A percentile compares a stretch with the other conserved stretches of the same genome.
Evolutionary conservation across 73 alveolate species (phyloP).

Genomic region (Stentor roeselii): DNA sequence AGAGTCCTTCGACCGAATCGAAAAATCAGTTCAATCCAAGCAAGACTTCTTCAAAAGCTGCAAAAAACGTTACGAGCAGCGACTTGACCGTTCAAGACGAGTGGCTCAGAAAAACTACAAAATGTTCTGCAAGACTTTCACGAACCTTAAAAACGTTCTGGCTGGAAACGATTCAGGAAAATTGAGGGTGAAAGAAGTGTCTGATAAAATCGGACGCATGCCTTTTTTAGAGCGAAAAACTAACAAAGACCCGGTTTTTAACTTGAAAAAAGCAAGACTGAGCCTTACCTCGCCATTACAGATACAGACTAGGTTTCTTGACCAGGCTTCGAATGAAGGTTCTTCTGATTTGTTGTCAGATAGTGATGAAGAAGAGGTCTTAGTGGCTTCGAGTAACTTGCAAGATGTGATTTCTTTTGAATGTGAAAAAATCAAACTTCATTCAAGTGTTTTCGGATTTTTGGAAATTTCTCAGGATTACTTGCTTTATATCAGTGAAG

Average conservation of each 20-base stretch:
- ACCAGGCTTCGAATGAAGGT: not conserved
- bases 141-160: not conserved
- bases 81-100: not conserved
- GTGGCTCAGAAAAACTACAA: not conserved
- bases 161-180: not conserved
- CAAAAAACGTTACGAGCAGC: not conserved
- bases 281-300: not conserved
- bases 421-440: conserved; percentile 17
- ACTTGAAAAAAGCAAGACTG: not conserved
- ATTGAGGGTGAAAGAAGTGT: not conserved
- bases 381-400: not conserved
- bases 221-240: conserved; percentile 18
- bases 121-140: not conserved
- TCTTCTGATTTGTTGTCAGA: not conserved
- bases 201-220: conserved; percentile 11
- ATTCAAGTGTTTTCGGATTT: not conserved
- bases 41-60: not conserved
- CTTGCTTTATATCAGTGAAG: conserved; percentile 2
- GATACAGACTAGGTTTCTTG: no score
- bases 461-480: conserved; percentile 12
- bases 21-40: not conserved
- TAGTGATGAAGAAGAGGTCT: not conserved
- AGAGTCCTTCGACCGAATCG: not conserved
- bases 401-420: not conserved
- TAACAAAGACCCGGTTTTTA: not conserved